Evolutionary conservation across 306 rosid species (phyloP).

Genomic region (Lotus japonicus): DNA sequence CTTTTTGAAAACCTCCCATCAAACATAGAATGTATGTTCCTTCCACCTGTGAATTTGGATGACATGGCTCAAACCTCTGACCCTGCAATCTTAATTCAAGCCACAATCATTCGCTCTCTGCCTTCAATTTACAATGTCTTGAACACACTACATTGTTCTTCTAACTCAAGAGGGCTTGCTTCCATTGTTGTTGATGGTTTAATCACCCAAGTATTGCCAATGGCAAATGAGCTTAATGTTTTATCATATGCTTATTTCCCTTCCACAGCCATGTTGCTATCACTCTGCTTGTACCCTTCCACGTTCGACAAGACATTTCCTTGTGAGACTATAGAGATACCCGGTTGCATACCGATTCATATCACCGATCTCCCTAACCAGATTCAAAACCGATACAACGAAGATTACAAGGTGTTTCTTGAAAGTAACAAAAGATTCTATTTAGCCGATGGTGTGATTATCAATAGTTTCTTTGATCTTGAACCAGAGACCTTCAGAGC

Average conservation of each 20-base stretch:
- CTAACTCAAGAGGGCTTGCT: not conserved
- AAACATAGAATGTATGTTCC: constrained; percentile 13
- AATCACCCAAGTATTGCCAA: constrained; percentile 3
- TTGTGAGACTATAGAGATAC: constrained; percentile 23
- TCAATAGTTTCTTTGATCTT: constrained; percentile 26
- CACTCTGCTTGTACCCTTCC: constrained; percentile 26
- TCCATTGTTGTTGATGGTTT: constrained; percentile 28
- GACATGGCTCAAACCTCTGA: not conserved
- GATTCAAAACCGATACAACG: constrained; percentile 12
- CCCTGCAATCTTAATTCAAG: constrained; percentile 5
- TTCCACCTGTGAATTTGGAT: constrained; percentile 8
- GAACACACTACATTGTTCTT: not conserved
- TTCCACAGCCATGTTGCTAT: constrained; percentile 30
- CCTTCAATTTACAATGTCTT: constrained; percentile 11
- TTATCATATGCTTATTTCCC: constrained; percentile 28
- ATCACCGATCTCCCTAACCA: constrained; percentile 22
- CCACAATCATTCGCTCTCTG: constrained; percentile 7
- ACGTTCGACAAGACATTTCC: constrained; percentile 19
- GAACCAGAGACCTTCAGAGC: constrained; percentile 16
- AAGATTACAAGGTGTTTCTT: constrained; percentile 15
- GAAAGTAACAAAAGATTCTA: constrained; percentile 7
- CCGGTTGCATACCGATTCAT: constrained; percentile 27
- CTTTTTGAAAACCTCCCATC: constrained; percentile 28
- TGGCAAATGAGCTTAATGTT: constrained; percentile 12
- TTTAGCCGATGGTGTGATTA: constrained; percentile 21